Conservation (phyloP, 257 asterid species). For the Nicotiana tabacum region DNA sequence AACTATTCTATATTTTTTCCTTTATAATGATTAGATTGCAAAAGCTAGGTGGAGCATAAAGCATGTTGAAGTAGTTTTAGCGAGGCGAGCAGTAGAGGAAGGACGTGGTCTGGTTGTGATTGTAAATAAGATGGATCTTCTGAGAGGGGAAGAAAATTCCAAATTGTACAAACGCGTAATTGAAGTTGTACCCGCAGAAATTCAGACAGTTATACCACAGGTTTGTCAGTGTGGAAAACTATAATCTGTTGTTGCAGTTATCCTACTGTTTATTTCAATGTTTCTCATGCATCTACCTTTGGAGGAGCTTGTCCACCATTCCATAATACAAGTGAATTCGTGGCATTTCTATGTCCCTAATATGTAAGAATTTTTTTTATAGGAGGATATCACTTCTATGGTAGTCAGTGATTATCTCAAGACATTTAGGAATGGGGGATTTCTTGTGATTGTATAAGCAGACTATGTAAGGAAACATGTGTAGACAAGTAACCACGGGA, state of each 20-base stretch:
- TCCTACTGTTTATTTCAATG: not conserved
- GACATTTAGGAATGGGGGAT: not conserved
- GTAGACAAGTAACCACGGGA: not conserved
- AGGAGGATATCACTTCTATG: not conserved
- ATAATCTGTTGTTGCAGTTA: not conserved
- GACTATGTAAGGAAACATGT: too few species aligned
- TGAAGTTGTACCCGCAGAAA: slow-evolving; percentile 77
- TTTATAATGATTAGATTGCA: slow-evolving; percentile 50
- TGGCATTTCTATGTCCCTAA: not conserved
- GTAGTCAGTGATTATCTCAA: not conserved
- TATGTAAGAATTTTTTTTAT: too few species aligned
- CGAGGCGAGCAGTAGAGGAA: slow-evolving; percentile 94
- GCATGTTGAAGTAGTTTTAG: slow-evolving; percentile 94
- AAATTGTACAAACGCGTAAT: slow-evolving; percentile 51
- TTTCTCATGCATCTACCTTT: not conserved
- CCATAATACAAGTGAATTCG: not conserved
- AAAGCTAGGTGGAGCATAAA: slow-evolving; percentile 73
- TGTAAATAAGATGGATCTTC: slow-evolving; percentile 90
- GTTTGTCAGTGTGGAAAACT: slow-evolving; percentile 26
- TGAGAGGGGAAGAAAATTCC: slow-evolving; percentile 48
- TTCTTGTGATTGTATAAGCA: not conserved
- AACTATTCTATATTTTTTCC: not conserved
- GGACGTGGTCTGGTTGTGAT: slow-evolving; percentile 87
- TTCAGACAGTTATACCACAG: slow-evolving; percentile 93
- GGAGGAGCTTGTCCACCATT: not conserved